Evolutionary conservation across 2,329 filamentous ascomycete species (phyloP), one percentile per base, ranked within the genome.

Genomic region (Trichoderma sp.): DNA sequence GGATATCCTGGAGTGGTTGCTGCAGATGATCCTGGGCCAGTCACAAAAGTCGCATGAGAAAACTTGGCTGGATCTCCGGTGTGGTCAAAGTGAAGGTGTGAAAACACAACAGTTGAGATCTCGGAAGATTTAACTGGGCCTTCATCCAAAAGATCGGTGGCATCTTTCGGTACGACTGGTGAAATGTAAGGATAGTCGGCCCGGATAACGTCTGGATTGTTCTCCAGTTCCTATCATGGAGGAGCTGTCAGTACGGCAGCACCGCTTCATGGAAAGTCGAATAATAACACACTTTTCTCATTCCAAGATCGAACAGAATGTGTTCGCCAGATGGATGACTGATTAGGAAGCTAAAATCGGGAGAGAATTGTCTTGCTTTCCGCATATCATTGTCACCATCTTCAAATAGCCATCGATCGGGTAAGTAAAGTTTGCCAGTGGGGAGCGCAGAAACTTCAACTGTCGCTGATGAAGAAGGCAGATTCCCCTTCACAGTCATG

Each of bases 51-150:
- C 1, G 65, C 65, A 32, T 68, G 65, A 11, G 65, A 39, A 36
- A 68, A 43, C 15, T 60, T 68, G 30, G 30, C 53, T 32, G 65
- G 65, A 28, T 68, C 65, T 4, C 65, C 65, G 4, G 65, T 68
- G 30, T 68, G 65, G 14, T 68, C 65, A 30, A 68, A 68, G 28
- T 68, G 65, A 30, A 68, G 65, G 8, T 68, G 65, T 8, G 65
- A 68, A 26, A 68, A 68, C 6, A 68, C 56, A 18, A 68, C 65
- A 53, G 51, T 60, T 43, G 65, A 60, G 12, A 68, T 36, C 2
- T 60, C 30, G 2, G 51, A 58, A 11, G 30, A 34, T 39, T 57
- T 57, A 2, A 68, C 24, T 2, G 65, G 65, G 30, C 65, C 65
- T 39, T 60, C 56, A 24, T 68, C 58, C 15, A 68, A 11, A 43